Conservation (phyloP, 306 rosid species). For the Quercus bicolor region DNA sequence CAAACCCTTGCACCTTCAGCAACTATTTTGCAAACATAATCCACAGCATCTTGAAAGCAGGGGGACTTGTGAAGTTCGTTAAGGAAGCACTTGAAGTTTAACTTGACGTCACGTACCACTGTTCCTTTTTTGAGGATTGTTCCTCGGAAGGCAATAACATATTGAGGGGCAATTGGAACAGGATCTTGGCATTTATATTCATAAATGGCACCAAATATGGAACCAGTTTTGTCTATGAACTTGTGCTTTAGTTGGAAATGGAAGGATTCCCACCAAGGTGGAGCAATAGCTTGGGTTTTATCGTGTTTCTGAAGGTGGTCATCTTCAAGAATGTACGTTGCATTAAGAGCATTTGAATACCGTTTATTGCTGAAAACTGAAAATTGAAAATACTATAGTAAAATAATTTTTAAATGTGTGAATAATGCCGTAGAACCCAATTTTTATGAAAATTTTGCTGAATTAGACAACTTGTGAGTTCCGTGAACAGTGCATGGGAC, state of each 20-base stretch:
- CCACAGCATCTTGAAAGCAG: constrained; percentile 7
- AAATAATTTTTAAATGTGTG: too few relatives aligned
- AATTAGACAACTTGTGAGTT: too few relatives aligned
- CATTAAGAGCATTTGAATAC: not conserved
- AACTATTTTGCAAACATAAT: not conserved
- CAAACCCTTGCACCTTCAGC: constrained; percentile 17
- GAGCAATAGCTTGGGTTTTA: constrained; percentile 11
- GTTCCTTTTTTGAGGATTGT: not conserved
- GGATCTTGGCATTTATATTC: not conserved
- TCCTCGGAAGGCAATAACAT: constrained; percentile 28
- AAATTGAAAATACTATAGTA: too few relatives aligned
- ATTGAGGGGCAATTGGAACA: constrained; percentile 8
- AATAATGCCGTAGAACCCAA: too few relatives aligned
- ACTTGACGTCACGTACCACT: not conserved
- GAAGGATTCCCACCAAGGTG: constrained; percentile 27
- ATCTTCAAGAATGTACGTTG: not conserved
- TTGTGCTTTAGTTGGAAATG: constrained; percentile 9
- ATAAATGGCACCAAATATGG: constrained; percentile 17
- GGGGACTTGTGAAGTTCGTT: constrained; percentile 13
- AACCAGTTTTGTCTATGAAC: not conserved
- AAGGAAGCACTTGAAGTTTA: not conserved
- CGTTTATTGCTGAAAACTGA: too few relatives aligned
- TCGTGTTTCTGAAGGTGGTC: constrained; percentile 15
- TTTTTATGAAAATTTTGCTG: too few relatives aligned
- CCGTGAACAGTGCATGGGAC: too few relatives aligned